These are phyloP conservation scores for Dunaliella primolecta DNA, from an alignment of 139 green algal species.

Conservation along the genomic window DNA sequence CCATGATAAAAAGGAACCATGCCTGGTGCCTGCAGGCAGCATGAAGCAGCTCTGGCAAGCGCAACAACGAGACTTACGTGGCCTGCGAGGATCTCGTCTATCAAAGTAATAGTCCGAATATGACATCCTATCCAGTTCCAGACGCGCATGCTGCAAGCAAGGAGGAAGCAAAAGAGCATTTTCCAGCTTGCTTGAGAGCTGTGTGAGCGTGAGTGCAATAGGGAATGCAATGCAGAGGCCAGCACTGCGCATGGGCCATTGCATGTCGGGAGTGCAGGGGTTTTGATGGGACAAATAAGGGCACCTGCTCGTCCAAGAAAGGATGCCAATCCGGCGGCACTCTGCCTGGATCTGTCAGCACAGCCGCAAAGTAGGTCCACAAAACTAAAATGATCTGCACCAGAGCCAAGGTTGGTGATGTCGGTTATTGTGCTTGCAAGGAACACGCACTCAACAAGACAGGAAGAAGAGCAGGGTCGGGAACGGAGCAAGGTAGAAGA, in stretches of 20 bases:
- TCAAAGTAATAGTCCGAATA: slow-evolving; percentile 44
- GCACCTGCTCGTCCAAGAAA: slow-evolving; percentile 74
- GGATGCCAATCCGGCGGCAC: slow-evolving; percentile 89
- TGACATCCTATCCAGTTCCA: slow-evolving; percentile 49
- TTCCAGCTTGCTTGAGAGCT: no score
- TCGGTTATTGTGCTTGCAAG: not conserved
- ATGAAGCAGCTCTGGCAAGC: no score
- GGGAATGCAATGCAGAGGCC: no score
- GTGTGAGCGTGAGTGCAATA: no score
- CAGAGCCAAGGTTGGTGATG: not conserved
- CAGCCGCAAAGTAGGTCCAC: slow-evolving; percentile 88
- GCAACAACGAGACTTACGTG: no score
- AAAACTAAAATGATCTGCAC: slow-evolving; percentile 72
- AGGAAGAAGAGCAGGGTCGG: not conserved
- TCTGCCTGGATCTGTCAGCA: slow-evolving; percentile 74
- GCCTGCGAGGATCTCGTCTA: slow-evolving; percentile 27
- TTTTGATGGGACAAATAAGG: no score
- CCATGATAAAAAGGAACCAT: no score
- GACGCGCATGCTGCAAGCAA: slow-evolving; percentile 34
- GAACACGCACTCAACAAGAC: not conserved
- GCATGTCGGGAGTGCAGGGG: no score
- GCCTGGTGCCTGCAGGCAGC: no score
- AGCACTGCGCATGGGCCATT: no score
- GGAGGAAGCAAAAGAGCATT: no score
- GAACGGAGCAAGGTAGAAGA: not conserved